Percentiles rank a stretch among this genome's conserved stretches.
phyloP scores from a whole-genome alignment of 2,329 filamentous ascomycete species.

The Cladophialophora chaetospira region DNA sequence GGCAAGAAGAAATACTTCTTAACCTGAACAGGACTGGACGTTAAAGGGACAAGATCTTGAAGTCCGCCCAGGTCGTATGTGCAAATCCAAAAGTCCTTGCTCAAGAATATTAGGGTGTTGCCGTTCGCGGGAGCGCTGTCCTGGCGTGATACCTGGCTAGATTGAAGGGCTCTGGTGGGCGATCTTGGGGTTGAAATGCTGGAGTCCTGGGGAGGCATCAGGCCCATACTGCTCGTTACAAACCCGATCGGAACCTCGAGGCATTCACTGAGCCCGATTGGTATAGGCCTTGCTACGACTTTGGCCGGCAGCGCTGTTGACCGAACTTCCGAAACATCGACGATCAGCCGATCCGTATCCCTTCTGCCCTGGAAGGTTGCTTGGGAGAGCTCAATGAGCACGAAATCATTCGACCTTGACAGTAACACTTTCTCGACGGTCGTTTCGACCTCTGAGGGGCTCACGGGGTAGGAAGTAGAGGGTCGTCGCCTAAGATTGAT shows the following conservation, averaged over 20 bases:
- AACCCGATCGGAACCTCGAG: background rate
- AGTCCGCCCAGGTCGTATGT: constrained; percentile 22
- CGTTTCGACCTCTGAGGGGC: background rate
- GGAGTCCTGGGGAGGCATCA: background rate
- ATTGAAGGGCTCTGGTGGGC: background rate
- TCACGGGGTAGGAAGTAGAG: background rate
- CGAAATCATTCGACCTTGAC: background rate
- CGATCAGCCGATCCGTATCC: background rate
- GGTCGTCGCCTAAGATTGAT: background rate
- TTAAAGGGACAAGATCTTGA: background rate
- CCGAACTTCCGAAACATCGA: background rate
- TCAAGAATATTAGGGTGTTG: constrained; percentile 26
- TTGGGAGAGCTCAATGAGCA: background rate
- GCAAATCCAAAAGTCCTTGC: constrained; percentile 33
- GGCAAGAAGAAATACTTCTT: constrained; percentile 36
- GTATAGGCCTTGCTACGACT: background rate
- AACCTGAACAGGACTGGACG: background rate
- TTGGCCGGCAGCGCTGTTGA: background rate
- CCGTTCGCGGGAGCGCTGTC: background rate
- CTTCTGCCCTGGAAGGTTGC: background rate
- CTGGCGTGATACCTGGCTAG: background rate
- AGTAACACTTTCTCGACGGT: background rate
- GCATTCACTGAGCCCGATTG: background rate
- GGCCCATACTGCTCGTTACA: background rate
- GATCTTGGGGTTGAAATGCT: background rate